Evolutionary conservation across 345 rosid species (phyloP), one percentile per base, ranked within the genome.

Genomic region (Dipteronia dyeriana): DNA sequence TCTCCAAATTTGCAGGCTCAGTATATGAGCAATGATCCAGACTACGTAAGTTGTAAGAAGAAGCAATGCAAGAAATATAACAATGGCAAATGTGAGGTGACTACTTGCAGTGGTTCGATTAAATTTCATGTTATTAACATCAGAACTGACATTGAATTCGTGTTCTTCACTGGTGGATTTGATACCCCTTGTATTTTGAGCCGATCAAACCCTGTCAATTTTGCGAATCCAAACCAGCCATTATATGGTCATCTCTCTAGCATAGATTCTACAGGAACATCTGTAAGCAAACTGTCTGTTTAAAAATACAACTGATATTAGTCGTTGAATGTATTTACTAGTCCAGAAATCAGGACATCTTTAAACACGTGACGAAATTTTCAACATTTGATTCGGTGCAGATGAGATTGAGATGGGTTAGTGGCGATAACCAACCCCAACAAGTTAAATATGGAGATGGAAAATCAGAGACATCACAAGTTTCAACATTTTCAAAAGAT

Each of bases 331-430:
- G 16, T 49, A 49, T 3, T 49, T 0, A 49, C 14, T 49, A 9
- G 45, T 41, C 45, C 45, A 41, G 43, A 41, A 41, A 0, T 34
- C 6, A 4, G 38, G 6, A 4, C 6, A 34, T 34, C 38, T 34
- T 34, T 34, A 34, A 31, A 31, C 34, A 31, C 34, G 5, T 31
- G 34, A 31, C 38, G 38, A 34, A 4, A 4, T 34, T 34, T 34
- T 34, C 38, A 31, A 31, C 3, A 31, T 31, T 31, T 31, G 5
- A 56, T 57, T 9, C 17, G 77, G 20, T 71, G 79, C 83, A 91
- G 95, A 85, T 91, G 91, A 89, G 86, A 75, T 61, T 89, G 23
- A 86, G 89, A 34, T 91, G 95, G 95, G 85, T 88, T 7, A 91
- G 91, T 66, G 93, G 95, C n/a, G 86, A 85, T 74, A 53, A 81